Percentiles rank a stretch among this genome's conserved stretches.
Conservation (phyloP, 1,284 basidiomycete genomes). For the Ganoderma resinaceum region DNA sequence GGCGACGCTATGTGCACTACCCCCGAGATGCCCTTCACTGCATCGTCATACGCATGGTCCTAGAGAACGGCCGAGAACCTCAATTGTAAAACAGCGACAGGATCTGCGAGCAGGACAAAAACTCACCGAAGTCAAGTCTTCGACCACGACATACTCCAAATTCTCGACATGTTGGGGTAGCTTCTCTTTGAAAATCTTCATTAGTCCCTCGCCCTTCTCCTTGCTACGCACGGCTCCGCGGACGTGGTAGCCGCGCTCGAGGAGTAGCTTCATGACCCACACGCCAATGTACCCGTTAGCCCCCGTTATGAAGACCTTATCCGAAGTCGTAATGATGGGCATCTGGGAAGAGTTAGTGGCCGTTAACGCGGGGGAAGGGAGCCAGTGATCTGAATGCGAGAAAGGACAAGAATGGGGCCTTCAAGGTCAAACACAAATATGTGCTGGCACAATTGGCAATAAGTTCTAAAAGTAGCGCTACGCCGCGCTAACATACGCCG, state of each 20-base stretch:
- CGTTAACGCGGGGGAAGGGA: neutral
- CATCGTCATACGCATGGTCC: neutral
- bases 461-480: neutral
- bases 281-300: constrained; percentile 50
- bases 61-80: constrained; percentile 16
- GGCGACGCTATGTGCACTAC: neutral
- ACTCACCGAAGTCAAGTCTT: constrained; percentile 58
- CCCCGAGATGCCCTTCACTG: neutral
- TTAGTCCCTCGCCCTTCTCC: constrained; percentile 53
- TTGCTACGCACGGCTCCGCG: constrained; percentile 62
- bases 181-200: constrained; percentile 51
- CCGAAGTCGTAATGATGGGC: constrained; percentile 34
- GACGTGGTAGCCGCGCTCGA: constrained; percentile 54
- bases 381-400: neutral
- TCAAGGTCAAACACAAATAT: neutral
- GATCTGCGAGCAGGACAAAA: neutral
- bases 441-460: neutral
- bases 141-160: constrained; percentile 57
- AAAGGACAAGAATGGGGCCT: neutral
- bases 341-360: neutral
- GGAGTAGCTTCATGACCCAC: constrained; percentile 46
- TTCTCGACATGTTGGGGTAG: constrained; percentile 42
- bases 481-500: neutral
- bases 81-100: neutral
- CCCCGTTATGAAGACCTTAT: constrained; percentile 46